Evolutionary conservation across 768 basidiomycete species (phyloP), one percentile per base, ranked within the genome.

Genomic region (Pleurotus sapidus): DNA sequence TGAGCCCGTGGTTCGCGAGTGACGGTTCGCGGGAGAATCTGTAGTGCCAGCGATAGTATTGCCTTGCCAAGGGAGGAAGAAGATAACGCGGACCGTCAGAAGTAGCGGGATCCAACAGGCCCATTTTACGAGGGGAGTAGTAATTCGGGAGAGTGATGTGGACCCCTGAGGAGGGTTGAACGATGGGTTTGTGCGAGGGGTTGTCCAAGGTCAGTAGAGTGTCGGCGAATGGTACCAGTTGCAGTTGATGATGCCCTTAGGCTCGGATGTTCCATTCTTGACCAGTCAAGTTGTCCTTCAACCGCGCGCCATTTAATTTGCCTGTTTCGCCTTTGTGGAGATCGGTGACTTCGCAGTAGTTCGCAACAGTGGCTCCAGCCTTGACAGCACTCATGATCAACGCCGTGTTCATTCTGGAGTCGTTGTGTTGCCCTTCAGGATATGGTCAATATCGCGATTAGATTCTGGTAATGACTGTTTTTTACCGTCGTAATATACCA

Each of bases 31-130:
- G 0, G 89, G 88, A 0, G 90, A 81, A 70, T 99, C 96, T 6
- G 96, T 99, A 2, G 97, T 98, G 23, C 96, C 96, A 1, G 96
- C 96, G 60, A 99, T 95, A 40, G 95, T 95, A 75, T 89, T 93
- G 7, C 96, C 96, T 73, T 98, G 89, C 96, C 97, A 99, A 0
- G 96, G 96, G 8, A 99, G 83, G 83, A 99, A 97, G 82, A 98
- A 99, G 67, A 99, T 96, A 56, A 99, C 95, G 24, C 96, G 89
- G 89, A 0, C 96, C 96, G 61, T 99, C 96, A 0, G 91, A 93
- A 3, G 97, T 97, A 2, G 93, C 80, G 1, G 96, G 97, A 70
- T 98, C 97, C 46, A 98, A 81, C 4, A 98, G 82, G 45, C 97
- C 96, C 91, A 98, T 97, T 49, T 82, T 90, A 14, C 89, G 85